Base-by-base conservation (phyloP, 768 basidiomycete genomes). In the Amanita pallidorosea region DNA sequence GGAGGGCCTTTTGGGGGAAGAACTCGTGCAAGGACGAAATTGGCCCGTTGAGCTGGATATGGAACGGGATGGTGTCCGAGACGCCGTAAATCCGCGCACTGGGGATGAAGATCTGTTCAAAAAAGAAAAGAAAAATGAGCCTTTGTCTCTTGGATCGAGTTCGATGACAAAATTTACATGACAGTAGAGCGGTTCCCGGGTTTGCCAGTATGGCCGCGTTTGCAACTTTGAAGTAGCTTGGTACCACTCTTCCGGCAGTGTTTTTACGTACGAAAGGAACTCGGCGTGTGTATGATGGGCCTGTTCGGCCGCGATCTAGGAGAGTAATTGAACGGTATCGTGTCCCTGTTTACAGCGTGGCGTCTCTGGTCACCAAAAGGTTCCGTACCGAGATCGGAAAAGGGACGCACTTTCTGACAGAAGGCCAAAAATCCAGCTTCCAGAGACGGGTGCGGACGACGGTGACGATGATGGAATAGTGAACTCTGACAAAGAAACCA, bases 241-340 rank as follows among this genome's bases (percentile, higher is more conserved):
- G 58, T 63, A 69, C 80, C 81, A 86, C 59, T 85, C 84, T 58
- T 83, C 83, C 7, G 84, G 83, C 3, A 72, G 67, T 0, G 70
- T 66, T 60, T 85, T 85, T 50, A 86, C 61, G 2, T 75, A 73
- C 0, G 75, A 73, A 53, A 81, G 70, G 58, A 85, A 22, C 71
- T 64, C 0, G 71, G 65, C 11, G 65, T 65, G 1, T 70, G 61
- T 11, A 78, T 59, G 35, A 82, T 76, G 3, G 83, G 77, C 11
- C 74, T 68, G 48, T 69, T 67, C 0, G 84, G 73, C n/a, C 79
- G 73, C 45, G 71, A 71, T 41, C 74, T 74, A 7, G 81, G 83
- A 37, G 53, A 55, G 54, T 84, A 83, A 5, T 61, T 60, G 49
- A 85, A 68, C 1, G 74, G 75, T 61, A 62, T 33, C 81, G 58